These are phyloP conservation scores for Schizosaccharomyces octosporus DNA, from an alignment of 805 yeast genomes.

Conservation along the genomic window DNA sequence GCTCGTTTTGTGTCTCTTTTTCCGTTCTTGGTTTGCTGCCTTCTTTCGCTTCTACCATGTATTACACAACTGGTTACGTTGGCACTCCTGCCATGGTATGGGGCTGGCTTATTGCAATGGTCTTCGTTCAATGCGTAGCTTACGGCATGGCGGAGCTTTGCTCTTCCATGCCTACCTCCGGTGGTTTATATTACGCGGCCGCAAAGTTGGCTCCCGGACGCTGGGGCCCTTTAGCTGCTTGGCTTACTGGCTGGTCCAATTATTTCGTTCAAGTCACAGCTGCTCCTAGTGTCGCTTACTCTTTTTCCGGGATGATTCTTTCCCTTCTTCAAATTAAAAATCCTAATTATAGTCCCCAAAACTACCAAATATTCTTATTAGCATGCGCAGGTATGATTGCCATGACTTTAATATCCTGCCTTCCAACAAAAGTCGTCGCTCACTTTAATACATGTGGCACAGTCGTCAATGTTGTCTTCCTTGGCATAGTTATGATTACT, in stretches of 20 bases:
- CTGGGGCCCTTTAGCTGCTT: conserved; percentile 28
- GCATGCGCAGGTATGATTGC: conserved; percentile 26
- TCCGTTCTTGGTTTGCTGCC: conserved; percentile 39
- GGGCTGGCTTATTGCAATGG: conserved; percentile 32
- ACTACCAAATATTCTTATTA: conserved; percentile 27
- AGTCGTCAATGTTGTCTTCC: conserved; percentile 23
- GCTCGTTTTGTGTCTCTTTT: conserved; percentile 49
- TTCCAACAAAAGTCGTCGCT: conserved; percentile 33
- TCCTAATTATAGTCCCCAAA: conserved; percentile 19
- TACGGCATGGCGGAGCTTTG: conserved; percentile 38
- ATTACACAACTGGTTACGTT: conserved; percentile 31
- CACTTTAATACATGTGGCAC: conserved; percentile 27
- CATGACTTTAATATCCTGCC: conserved; percentile 24
- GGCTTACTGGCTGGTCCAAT: conserved; percentile 42
- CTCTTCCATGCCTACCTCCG: conserved; percentile 38
- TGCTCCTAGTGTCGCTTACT: conserved; percentile 34
- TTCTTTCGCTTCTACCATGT: conserved; percentile 34
- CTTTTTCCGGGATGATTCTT: conserved; percentile 31
- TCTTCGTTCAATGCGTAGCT: conserved; percentile 32
- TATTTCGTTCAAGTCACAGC: conserved; percentile 41
- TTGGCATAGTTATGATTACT: conserved; percentile 28
- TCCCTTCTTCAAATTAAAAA: conserved; percentile 23
- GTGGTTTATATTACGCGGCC: conserved; percentile 46
- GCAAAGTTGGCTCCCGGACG: conserved; percentile 30
- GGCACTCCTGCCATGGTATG: conserved; percentile 41